Percentiles rank a stretch among this genome's conserved stretches.
These are phyloP conservation scores for Gamarada debralockiae DNA, from an alignment of 495 filamentous ascomycete species.

Conservation along the genomic window DNA sequence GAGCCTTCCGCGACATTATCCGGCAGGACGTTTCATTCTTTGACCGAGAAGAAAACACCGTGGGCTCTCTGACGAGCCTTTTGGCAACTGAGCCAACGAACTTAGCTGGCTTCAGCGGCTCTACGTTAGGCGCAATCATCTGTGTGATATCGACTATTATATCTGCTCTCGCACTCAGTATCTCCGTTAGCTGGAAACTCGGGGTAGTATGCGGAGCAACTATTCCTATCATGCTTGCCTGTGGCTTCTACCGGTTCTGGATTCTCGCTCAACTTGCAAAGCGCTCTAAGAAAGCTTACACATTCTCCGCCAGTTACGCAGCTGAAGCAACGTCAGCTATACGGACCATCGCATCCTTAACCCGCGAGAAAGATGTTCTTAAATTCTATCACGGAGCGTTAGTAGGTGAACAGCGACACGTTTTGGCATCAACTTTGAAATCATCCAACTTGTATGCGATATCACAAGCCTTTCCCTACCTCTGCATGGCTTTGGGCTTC, in stretches of 20 bases:
- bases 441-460: background rate
- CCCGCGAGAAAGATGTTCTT: slow-evolving; percentile 40
- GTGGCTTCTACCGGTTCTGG: slow-evolving; percentile 32
- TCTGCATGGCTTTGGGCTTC: slow-evolving; percentile 20
- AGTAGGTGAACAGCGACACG: slow-evolving; percentile 34
- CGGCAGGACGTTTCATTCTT: slow-evolving; percentile 46
- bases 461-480: background rate
- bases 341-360: slow-evolving; percentile 50
- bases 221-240: slow-evolving; percentile 50
- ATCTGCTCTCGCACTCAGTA: slow-evolving; percentile 46
- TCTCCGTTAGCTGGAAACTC: slow-evolving; percentile 62
- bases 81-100: slow-evolving; percentile 46
- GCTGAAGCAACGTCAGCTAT: slow-evolving; percentile 52
- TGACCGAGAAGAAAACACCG: slow-evolving; percentile 39
- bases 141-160: slow-evolving; percentile 37
- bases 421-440: background rate
- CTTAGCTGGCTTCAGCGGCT: slow-evolving; percentile 37
- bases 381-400: slow-evolving; percentile 25
- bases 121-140: slow-evolving; percentile 19
- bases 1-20: slow-evolving; percentile 45
- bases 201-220: slow-evolving; percentile 50
- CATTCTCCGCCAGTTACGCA: slow-evolving; percentile 45
- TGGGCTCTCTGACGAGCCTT: slow-evolving; percentile 38
- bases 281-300: slow-evolving; percentile 36
- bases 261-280: slow-evolving; percentile 49